A percentile compares a stretch with the other conserved stretches of the same genome.
Evolutionary conservation across 1,139 yeast species (phyloP).

Genomic region (Yamadazyma atlantica): DNA sequence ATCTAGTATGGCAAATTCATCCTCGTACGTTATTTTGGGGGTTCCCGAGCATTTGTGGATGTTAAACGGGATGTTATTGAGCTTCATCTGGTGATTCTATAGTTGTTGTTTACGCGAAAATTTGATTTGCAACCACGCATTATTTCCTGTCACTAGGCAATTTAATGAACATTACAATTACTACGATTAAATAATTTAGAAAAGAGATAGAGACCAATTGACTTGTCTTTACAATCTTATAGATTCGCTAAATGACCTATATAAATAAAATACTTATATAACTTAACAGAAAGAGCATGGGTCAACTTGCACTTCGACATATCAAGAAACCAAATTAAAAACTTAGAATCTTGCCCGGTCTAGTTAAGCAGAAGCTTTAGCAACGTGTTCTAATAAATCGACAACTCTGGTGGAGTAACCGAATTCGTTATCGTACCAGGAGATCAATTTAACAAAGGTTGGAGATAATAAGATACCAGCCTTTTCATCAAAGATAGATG

Average conservation of each 20-base stretch:
- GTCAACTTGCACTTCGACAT: neutral
- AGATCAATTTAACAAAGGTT: conserved; percentile 79
- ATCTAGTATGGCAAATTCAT: neutral
- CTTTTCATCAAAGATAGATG: conserved; percentile 80
- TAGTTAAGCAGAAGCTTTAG: conserved; percentile 42
- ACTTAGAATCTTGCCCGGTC: conserved; percentile 11
- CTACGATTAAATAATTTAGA: too few species aligned
- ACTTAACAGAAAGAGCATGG: too few species aligned
- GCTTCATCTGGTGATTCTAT: neutral
- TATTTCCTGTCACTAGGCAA: too few species aligned
- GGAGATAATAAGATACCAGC: conserved; percentile 85
- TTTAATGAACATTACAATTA: too few species aligned
- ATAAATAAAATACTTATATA: too few species aligned
- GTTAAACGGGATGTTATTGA: neutral
- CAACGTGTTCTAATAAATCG: conserved; percentile 76
- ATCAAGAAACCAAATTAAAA: conserved; percentile 4
- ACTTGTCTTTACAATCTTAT: too few species aligned
- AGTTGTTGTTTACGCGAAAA: neutral
- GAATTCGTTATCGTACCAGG: conserved; percentile 91
- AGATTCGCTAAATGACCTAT: too few species aligned
- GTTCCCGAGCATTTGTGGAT: neutral
- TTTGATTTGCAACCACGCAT: neutral
- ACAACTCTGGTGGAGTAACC: conserved; percentile 94
- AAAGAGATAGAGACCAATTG: too few species aligned
- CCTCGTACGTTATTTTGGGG: neutral